A percentile compares a stretch with the other conserved stretches of the same genome.
These are phyloP conservation scores for Pichia sp. DNA, from an alignment of 1,139 yeast genomes.

Conservation along the genomic window DNA sequence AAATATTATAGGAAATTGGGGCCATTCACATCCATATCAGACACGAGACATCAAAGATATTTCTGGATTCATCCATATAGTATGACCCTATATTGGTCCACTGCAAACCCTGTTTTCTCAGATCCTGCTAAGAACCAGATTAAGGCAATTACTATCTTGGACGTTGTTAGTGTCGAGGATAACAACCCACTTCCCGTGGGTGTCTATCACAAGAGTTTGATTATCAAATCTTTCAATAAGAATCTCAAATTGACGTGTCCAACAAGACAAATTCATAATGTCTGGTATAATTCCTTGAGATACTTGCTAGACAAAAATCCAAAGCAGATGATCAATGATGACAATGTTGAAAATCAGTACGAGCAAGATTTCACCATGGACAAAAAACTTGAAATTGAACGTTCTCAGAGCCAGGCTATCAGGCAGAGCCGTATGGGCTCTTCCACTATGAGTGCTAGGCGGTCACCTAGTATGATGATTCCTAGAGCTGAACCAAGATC, in stretches of 20 bases:
- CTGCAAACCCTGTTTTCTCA: constrained; percentile 69
- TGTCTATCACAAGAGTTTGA: constrained; percentile 73
- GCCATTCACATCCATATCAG: constrained; percentile 67
- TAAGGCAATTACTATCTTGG: constrained; percentile 73
- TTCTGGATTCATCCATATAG: constrained; percentile 98
- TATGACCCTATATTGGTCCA: constrained; percentile 85
- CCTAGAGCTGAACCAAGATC: too few species aligned
- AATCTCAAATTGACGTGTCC: constrained; percentile 79
- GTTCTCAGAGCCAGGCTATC: constrained; percentile 19
- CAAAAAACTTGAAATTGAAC: constrained; percentile 22
- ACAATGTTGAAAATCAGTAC: constrained; percentile 25
- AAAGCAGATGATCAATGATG: constrained; percentile 41
- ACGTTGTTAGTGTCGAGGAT: constrained; percentile 77
- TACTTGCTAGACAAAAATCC: constrained; percentile 66
- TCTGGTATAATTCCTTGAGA: constrained; percentile 83
- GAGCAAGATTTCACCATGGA: constrained; percentile 22
- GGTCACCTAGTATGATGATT: too few species aligned
- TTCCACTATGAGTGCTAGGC: background rate
- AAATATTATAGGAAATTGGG: constrained; percentile 80
- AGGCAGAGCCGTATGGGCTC: constrained; percentile 18
- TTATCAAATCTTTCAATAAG: constrained; percentile 65
- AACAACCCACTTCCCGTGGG: constrained; percentile 89
- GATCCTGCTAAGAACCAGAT: constrained; percentile 61
- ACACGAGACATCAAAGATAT: constrained; percentile 80
- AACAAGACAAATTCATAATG: constrained; percentile 79